phyloP scores from a whole-genome alignment of 2,329 filamentous ascomycete species.

The Pseudogymnoascus sp. region DNA sequence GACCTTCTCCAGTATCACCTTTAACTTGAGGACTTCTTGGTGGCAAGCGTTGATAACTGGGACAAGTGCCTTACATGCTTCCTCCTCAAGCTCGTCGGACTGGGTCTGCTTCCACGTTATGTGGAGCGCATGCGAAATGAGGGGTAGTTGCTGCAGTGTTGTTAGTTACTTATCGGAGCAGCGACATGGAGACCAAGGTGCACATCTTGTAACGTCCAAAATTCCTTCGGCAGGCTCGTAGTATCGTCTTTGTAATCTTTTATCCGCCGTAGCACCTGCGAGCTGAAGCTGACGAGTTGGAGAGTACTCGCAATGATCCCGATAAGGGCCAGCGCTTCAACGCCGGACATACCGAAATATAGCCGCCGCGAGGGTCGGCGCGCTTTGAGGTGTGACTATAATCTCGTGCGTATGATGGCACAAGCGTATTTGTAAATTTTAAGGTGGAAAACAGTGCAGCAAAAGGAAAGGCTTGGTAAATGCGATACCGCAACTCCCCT shows the following conservation, averaged over 20 bases:
- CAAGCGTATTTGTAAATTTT: not conserved
- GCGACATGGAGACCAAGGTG: not conserved
- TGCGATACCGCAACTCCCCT: not conserved
- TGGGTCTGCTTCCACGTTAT: not conserved
- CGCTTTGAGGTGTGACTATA: not conserved
- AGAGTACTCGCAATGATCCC: not conserved
- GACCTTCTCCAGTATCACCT: not conserved
- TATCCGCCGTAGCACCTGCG: not conserved
- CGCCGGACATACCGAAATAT: not conserved
- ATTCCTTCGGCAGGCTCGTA: not conserved
- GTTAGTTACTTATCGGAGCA: not conserved
- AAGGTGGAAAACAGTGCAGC: not conserved
- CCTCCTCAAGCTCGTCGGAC: not conserved
- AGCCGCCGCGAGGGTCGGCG: not conserved
- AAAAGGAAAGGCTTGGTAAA: not conserved
- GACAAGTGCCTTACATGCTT: not conserved
- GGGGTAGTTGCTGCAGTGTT: not conserved
- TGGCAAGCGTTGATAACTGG: not conserved
- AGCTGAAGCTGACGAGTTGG: not conserved
- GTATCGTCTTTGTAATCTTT: not conserved
- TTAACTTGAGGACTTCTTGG: not conserved
- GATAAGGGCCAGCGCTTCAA: not conserved
- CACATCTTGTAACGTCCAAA: not conserved
- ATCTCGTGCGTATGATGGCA: not conserved
- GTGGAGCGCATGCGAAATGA: conserved; percentile 1